Percentiles rank a stretch among this genome's conserved stretches.
phyloP scores from a whole-genome alignment of 495 filamentous ascomycete species.

The Apodospora peruviana region DNA sequence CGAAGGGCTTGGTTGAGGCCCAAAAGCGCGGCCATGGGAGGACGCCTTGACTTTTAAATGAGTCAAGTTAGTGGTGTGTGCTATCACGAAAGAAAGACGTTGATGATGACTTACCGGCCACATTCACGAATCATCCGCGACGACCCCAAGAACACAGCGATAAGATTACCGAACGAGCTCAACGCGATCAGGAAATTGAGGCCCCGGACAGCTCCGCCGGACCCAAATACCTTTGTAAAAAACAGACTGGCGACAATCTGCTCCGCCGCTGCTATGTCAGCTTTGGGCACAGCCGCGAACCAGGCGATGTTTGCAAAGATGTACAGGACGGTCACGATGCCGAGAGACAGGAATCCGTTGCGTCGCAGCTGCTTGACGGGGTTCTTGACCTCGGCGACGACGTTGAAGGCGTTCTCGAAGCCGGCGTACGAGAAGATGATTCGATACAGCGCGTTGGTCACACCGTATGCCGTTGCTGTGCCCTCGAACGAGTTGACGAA shows the following conservation, averaged over 20 bases:
- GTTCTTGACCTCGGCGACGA: constrained; percentile 64
- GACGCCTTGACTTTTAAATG: constrained; percentile 51
- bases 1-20: constrained; percentile 59
- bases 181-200: constrained; percentile 58
- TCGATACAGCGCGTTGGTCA: constrained; percentile 55
- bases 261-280: constrained; percentile 45
- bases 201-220: constrained; percentile 41
- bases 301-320: constrained; percentile 59
- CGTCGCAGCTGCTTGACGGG: constrained; percentile 52
- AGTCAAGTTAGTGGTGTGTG: background rate
- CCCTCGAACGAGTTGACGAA: constrained; percentile 55
- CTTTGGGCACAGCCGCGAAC: constrained; percentile 52
- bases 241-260: constrained; percentile 54
- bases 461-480: constrained; percentile 38
- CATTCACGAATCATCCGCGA: constrained; percentile 58
- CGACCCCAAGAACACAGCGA: constrained; percentile 53
- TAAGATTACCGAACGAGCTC: constrained; percentile 58
- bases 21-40: constrained; percentile 58
- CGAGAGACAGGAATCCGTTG: constrained; percentile 39
- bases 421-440: constrained; percentile 61
- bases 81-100: background rate
- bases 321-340: constrained; percentile 49
- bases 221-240: constrained; percentile 56
- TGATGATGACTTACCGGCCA: constrained; percentile 33
- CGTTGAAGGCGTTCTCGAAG: constrained; percentile 57